phyloP scores from a whole-genome alignment of 371 early-diverging fungal genomes.

The Lichtheimia corymbifera region DNA sequence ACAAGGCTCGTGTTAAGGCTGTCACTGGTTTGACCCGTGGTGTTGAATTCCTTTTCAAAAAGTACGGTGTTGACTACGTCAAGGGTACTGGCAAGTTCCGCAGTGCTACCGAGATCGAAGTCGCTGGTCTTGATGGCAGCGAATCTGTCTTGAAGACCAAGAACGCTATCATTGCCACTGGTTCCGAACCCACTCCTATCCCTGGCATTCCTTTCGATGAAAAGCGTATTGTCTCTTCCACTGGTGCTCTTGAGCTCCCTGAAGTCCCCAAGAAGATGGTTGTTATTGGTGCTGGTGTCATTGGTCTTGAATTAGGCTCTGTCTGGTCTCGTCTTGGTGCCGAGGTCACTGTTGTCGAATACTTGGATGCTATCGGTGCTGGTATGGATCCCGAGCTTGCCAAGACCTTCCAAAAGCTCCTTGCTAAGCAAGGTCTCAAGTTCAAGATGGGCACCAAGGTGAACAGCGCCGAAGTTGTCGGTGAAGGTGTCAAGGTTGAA shows the following conservation, averaged over 20 bases:
- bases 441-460: slow-evolving; percentile 98
- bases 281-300: slow-evolving; percentile 98
- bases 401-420: slow-evolving; percentile 87
- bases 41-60: slow-evolving; percentile 94
- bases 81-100: slow-evolving; percentile 91
- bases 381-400: slow-evolving; percentile 97
- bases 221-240: slow-evolving; percentile 94
- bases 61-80: slow-evolving; percentile 93
- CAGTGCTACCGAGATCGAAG: slow-evolving; percentile 78
- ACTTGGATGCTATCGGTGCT: slow-evolving; percentile 90
- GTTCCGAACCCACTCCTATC: slow-evolving; percentile 93
- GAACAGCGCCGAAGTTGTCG: slow-evolving; percentile 76
- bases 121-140: slow-evolving; percentile 80
- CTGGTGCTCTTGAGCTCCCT: slow-evolving; percentile 92
- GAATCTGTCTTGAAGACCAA: slow-evolving; percentile 77
- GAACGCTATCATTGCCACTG: slow-evolving; percentile 97
- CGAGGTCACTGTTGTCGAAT: slow-evolving; percentile 96
- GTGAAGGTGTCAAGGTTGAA: slow-evolving; percentile 87
- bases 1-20: slow-evolving; percentile 91
- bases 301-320: slow-evolving; percentile 97
- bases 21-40: slow-evolving; percentile 91
- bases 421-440: slow-evolving; percentile 96
- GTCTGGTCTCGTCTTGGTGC: slow-evolving; percentile 97
- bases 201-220: slow-evolving; percentile 95
- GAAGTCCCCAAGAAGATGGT: slow-evolving; percentile 97